phyloP scores from a whole-genome alignment of 73 alveolate species.

The Paramecium sonneborni region DNA sequence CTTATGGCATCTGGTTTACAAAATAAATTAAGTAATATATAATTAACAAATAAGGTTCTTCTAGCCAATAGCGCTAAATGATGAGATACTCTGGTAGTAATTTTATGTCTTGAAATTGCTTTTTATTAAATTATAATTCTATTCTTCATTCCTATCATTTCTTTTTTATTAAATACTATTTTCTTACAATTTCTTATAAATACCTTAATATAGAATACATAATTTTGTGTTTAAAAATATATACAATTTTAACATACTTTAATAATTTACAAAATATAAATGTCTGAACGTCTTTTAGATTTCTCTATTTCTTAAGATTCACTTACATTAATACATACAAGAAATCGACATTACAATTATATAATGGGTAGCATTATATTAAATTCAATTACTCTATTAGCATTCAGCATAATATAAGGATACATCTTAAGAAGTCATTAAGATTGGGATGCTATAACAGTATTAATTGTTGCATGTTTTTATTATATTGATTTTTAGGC shows the following conservation, averaged over 20 bases:
- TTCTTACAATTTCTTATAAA: background rate
- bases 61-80: conserved; percentile 46
- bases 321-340: background rate
- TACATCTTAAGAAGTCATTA: background rate
- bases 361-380: background rate
- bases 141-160: background rate
- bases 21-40: conserved; percentile 18
- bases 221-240: no score
- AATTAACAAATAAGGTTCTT: conserved; percentile 10
- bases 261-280: background rate
- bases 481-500: background rate
- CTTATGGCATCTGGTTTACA: conserved; percentile 48
- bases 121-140: background rate
- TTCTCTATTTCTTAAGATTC: background rate
- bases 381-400: background rate
- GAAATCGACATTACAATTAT: background rate
- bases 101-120: conserved; percentile 17
- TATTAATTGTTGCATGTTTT: background rate
- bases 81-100: conserved; percentile 41
- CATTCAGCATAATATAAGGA: background rate
- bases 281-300: background rate
- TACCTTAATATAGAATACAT: no score
- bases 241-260: no score
- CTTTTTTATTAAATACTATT: background rate
- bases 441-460: conserved; percentile 10